These are phyloP conservation scores for Haplosporangium gracile DNA, from an alignment of 192 early-diverging fungal species.

Conservation along the genomic window DNA sequence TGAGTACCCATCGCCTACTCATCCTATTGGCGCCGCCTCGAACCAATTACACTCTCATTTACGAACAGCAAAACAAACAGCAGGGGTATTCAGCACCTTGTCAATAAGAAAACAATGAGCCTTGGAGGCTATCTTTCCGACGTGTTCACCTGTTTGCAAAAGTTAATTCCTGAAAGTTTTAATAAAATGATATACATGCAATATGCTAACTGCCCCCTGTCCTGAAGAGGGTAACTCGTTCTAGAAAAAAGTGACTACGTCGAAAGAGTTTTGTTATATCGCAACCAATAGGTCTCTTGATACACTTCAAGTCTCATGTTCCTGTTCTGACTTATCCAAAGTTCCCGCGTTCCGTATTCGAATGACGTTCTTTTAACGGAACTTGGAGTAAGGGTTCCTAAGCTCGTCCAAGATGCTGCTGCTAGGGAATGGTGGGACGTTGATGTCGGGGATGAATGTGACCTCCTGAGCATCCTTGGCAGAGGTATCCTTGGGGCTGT, in stretches of 20 bases:
- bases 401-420: conserved; percentile 53
- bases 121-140: background rate
- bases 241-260: background rate
- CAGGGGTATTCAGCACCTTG: background rate
- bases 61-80: background rate
- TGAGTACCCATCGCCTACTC: background rate
- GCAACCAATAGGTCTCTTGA: too few relatives aligned
- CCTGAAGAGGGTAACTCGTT: background rate
- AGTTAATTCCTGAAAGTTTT: background rate
- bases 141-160: background rate
- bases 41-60: background rate
- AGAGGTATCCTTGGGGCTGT: conserved; percentile 54
- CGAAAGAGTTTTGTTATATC: too few relatives aligned
- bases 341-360: background rate
- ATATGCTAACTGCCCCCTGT: background rate
- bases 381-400: conserved; percentile 54
- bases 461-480: conserved; percentile 39
- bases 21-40: background rate
- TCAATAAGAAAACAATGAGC: background rate
- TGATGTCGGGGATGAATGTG: conserved; percentile 53
- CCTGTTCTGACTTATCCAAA: background rate
- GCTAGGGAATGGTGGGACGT: conserved; percentile 53
- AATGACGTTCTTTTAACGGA: conserved; percentile 21
- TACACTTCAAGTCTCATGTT: background rate
- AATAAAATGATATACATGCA: conserved; percentile 10